Evolutionary conservation across 495 filamentous ascomycete species (phyloP), one percentile per base, ranked within the genome.

Genomic region (Apodospora peruviana): DNA sequence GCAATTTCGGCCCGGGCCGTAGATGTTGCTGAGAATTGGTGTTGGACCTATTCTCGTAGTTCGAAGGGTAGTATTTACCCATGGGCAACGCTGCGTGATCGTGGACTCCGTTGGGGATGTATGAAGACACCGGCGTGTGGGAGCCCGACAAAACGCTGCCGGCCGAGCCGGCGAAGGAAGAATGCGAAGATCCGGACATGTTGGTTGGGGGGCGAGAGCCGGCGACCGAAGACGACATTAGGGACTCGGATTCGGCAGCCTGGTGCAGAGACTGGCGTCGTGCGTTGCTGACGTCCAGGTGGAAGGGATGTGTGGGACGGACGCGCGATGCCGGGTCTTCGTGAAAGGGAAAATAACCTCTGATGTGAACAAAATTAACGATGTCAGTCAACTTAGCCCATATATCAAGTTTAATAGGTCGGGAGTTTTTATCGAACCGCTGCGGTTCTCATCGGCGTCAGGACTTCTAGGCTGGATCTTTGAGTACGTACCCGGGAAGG

Each of bases 61-160:
- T 78, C 14, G 71, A 64, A 4, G 75, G 76, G 43, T 80, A 74
- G 52, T 80, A 80, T 50, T 78, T 78, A n/a, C 76, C 76, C 56
- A 73, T 65, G 0, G 74, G 73, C 18, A 76, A 57, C 22, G 52
- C 58, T 18, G 49, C 59, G n/a, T 34, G 44, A 21, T 64, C 61
- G 43, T 67, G 61, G 16, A 51, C 42, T 14, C 71, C 71, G 17
- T 54, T 67, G 12, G 71, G 71, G 22, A 64, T 59, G 45, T 73
- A 74, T n/a, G 69, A 71, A 7, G 69, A 57, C 22, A 74, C 61
- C 1, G 66, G 69, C 0, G 66, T 71, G 62, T 53, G 5, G 52
- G 32, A 9, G 2, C 14, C n/a, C 18, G 39, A 23, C 20, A 60
- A 51, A 19, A 48, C 44, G 7, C 52, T 42, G 2, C 37, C 47